phyloP scores from a whole-genome alignment of 345 rosid species.

The Euphorbia lathyris region DNA sequence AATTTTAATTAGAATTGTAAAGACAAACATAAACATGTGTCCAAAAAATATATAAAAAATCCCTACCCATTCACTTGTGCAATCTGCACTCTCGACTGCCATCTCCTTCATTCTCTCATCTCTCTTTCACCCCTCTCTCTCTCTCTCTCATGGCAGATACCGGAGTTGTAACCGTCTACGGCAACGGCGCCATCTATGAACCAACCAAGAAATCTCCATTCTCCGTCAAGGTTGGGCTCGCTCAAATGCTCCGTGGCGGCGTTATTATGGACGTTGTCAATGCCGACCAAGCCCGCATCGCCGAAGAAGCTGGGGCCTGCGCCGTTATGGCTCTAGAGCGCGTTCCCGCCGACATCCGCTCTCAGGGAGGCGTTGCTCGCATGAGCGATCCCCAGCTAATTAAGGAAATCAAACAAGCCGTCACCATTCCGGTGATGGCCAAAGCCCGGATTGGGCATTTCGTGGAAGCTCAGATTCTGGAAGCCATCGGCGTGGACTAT shows the following conservation, averaged over 20 bases:
- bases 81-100: not conserved
- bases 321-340: slow-evolving; percentile 31
- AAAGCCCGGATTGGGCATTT: slow-evolving; percentile 31
- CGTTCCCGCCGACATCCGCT: slow-evolving; percentile 29
- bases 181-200: slow-evolving; percentile 26
- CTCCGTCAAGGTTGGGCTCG: slow-evolving; percentile 32
- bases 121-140: slow-evolving; percentile 37
- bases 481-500: slow-evolving; percentile 62
- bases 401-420: slow-evolving; percentile 28
- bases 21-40: not conserved
- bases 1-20: too few relatives aligned
- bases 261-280: slow-evolving; percentile 30
- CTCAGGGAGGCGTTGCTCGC: slow-evolving; percentile 31
- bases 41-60: not conserved
- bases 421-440: slow-evolving; percentile 32
- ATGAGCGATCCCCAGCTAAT: slow-evolving; percentile 33
- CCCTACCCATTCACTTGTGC: not conserved
- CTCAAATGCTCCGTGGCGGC: slow-evolving; percentile 33
- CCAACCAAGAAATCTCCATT: slow-evolving; percentile 31
- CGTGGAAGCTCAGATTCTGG: slow-evolving; percentile 33
- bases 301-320: slow-evolving; percentile 31
- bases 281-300: slow-evolving; percentile 28
- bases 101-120: slow-evolving; percentile 25
- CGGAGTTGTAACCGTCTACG: slow-evolving; percentile 28
- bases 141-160: slow-evolving; percentile 41